Base-by-base conservation (phyloP, 768 basidiomycete genomes). In the Russula brevipes region DNA sequence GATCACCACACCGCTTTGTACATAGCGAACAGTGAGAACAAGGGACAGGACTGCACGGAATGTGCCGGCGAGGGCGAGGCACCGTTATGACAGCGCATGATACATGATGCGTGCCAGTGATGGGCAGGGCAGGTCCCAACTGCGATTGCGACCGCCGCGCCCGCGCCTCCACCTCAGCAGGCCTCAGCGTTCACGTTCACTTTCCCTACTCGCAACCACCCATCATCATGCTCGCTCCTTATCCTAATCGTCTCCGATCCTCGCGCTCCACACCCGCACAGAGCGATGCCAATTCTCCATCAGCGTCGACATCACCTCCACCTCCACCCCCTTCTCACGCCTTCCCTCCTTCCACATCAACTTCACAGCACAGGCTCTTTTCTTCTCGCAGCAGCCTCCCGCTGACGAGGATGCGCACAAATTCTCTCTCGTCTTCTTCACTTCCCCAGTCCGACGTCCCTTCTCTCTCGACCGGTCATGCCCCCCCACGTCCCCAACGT, bases 211-310 rank as follows among this genome's bases (percentile, higher is more conserved):
- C 41, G 41, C 41, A 4, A 4, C 16, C 33, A 7, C 14, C 54
- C 11, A 4, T 42, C 33, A 7, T n/a, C 54, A 66, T 66, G 65
- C 65, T 64, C 35, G 39, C 63, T 14, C 57, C 65, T 4, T 65
- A 49, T 58, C 62, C 65, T 3, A 47, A 66, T 42, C 63, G 63
- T 45, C 59, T 64, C 19, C 38, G 53, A 24, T 53, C 63, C 1
- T 55, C 59, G 2, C 59, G 59, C 5, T 47, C 63, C 6, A 24
- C 55, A 1, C 16, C 45, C 6, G 30, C 56, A 16, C 54, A n/a
- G 12, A 9, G 6, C 33, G 46, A 57, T 46, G 44, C 33, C 5
- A 46, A 11, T 31, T 33, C 35, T 5, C 19, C 46, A 11, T 35
- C 49, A n/a, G 8, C 54, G 2, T 11, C 44, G 16, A 19, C 11